These are phyloP conservation scores for Flueggea neowawraea DNA, from an alignment of 441 rosid species.

Conservation along the genomic window DNA sequence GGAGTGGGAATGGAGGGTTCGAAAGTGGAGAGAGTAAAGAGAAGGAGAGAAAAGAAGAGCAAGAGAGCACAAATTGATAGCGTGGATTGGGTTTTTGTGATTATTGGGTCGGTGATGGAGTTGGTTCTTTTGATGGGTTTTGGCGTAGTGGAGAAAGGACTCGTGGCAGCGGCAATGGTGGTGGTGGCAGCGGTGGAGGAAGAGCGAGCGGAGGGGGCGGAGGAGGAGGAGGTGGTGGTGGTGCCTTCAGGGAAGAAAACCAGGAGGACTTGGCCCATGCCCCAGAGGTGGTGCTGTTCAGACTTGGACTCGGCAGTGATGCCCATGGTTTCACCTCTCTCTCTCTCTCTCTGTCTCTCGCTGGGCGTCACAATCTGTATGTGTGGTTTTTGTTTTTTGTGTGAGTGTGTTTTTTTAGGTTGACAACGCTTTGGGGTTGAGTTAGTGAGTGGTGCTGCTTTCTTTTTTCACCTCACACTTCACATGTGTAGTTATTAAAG, in stretches of 20 bases:
- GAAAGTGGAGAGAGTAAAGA: conserved; percentile 88
- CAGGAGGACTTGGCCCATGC: conserved; percentile 25
- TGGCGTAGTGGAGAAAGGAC: conserved; percentile 15
- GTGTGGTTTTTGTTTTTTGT: no score
- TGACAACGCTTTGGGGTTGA: no score
- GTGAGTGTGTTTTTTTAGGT: no score
- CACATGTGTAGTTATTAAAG: no score
- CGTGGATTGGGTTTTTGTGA: conserved; percentile 71
- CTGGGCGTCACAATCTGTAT: no score
- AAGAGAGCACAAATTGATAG: conserved; percentile 70
- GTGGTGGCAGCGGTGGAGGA: no score
- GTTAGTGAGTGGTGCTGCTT: no score
- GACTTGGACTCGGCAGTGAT: no score
- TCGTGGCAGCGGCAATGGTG: neutral
- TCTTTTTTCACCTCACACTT: no score
- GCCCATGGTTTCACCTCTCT: no score
- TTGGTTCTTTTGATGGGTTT: conserved; percentile 32
- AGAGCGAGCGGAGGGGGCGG: neutral
- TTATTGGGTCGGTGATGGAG: conserved; percentile 45
- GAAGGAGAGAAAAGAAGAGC: conserved; percentile 62
- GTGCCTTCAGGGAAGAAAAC: conserved; percentile 69
- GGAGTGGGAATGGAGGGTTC: conserved; percentile 40
- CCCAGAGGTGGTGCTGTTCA: no score
- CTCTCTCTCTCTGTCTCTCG: no score
- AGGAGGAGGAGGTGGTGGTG: conserved; percentile 10